Evolutionary conservation across 805 yeast genomes (phyloP).

Genomic region (Zygosaccharomyces kombuchaensis): DNA sequence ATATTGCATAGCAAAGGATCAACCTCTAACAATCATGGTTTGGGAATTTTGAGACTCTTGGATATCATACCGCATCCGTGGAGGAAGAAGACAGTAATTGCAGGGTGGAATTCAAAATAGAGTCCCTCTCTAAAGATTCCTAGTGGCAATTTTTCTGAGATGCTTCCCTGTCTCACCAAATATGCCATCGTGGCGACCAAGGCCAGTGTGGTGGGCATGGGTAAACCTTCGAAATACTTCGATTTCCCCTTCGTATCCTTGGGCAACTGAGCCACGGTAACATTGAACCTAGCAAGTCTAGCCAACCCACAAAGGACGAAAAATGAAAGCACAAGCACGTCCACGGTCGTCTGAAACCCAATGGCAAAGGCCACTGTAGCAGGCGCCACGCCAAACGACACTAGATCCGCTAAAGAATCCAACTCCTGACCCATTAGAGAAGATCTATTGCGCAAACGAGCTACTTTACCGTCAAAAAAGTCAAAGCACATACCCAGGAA

Average conservation of each 20-base stretch:
- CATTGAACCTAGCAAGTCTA: slow-evolving; percentile 91
- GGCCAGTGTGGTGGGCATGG: slow-evolving; percentile 82
- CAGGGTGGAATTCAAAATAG: slow-evolving; percentile 69
- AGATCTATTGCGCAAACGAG: slow-evolving; percentile 86
- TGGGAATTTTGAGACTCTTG: slow-evolving; percentile 86
- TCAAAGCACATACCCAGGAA: slow-evolving; percentile 92
- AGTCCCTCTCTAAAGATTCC: slow-evolving; percentile 56
- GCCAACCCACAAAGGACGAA: slow-evolving; percentile 93
- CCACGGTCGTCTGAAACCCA: slow-evolving; percentile 82
- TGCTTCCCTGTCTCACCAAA: slow-evolving; percentile 51
- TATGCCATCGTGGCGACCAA: slow-evolving; percentile 71
- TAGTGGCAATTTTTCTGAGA: slow-evolving; percentile 55
- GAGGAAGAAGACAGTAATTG: slow-evolving; percentile 55
- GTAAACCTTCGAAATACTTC: slow-evolving; percentile 91
- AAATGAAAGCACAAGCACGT: slow-evolving; percentile 67
- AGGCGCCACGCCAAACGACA: slow-evolving; percentile 94
- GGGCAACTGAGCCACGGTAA: slow-evolving; percentile 88
- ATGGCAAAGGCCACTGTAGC: slow-evolving; percentile 87
- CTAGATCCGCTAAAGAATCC: slow-evolving; percentile 92
- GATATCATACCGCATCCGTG: slow-evolving; percentile 92
- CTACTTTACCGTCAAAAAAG: slow-evolving; percentile 95
- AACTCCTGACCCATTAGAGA: slow-evolving; percentile 96
- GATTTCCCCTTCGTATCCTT: slow-evolving; percentile 85
- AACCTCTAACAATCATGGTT: slow-evolving; percentile 42
- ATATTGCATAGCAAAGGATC: background rate